Conservation (phyloP, 805 yeast genomes). For the Jamesozyma gamospora region DNA sequence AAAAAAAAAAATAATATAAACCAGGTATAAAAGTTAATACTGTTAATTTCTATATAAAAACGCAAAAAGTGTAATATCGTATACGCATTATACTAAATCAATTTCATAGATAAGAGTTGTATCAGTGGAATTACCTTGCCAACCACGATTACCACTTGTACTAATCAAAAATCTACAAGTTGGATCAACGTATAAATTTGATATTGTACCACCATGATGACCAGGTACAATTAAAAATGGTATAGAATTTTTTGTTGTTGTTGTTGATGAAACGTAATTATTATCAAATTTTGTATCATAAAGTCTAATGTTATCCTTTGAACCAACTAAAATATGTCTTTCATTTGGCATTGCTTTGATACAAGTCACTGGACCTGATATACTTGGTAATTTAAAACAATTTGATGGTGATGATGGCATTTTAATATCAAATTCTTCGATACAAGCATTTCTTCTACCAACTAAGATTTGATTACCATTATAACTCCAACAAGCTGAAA, state of each 20-base stretch:
- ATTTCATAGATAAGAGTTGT: slow-evolving; percentile 77
- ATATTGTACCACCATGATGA: slow-evolving; percentile 86
- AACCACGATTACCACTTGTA: slow-evolving; percentile 90
- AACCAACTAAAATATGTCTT: slow-evolving; percentile 74
- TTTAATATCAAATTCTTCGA: slow-evolving; percentile 63
- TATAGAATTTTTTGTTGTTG: slow-evolving; percentile 21
- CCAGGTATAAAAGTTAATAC: too few species aligned
- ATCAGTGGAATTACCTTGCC: slow-evolving; percentile 80
- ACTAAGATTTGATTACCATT: slow-evolving; percentile 71
- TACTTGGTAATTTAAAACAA: slow-evolving; percentile 64
- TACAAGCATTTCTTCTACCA: slow-evolving; percentile 83
- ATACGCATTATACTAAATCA: slow-evolving; percentile 30
- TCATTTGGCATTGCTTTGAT: slow-evolving; percentile 73
- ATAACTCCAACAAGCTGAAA: slow-evolving; percentile 77
- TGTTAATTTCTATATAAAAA: not conserved
- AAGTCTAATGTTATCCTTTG: slow-evolving; percentile 78
- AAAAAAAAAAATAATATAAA: too few species aligned
- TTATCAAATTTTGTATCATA: slow-evolving; percentile 49
- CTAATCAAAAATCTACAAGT: slow-evolving; percentile 81
- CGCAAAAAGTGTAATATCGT: not conserved
- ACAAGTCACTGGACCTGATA: slow-evolving; percentile 84
- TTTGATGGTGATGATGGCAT: slow-evolving; percentile 49
- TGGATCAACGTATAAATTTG: slow-evolving; percentile 72
- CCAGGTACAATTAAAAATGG: slow-evolving; percentile 93
- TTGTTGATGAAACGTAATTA: too few species aligned